phyloP scores from a whole-genome alignment of 225 moss, liverwort and hornwort genomes.

The Anthoceros angustus region DNA sequence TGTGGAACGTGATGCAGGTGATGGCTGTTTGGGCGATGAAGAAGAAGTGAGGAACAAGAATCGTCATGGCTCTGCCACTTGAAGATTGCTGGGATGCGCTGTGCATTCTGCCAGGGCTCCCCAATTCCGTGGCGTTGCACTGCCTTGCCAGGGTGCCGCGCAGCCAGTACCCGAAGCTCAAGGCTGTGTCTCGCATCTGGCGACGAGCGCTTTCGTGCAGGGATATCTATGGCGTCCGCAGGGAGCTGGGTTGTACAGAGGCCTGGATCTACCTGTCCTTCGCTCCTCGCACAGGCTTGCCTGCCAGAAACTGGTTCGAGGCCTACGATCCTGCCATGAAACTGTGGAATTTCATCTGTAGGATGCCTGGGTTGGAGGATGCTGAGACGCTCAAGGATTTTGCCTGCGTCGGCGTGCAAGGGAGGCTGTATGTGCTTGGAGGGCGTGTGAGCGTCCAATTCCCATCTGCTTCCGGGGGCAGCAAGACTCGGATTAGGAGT shows the following conservation, averaged over 20 bases:
- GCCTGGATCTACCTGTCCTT: constrained; percentile 2
- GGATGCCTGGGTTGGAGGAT: constrained; percentile 1
- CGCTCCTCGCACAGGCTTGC: background rate
- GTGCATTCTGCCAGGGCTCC: background rate
- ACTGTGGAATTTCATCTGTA: background rate
- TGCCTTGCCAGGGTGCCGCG: constrained; percentile 3
- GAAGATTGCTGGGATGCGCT: too few relatives aligned
- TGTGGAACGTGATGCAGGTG: too few relatives aligned
- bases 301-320: background rate
- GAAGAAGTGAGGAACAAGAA: too few relatives aligned
- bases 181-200: constrained; percentile 1
- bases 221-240: background rate
- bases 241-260: background rate
- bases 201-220: background rate
- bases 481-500: background rate
- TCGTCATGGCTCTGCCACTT: too few relatives aligned
- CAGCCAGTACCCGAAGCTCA: background rate
- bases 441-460: background rate
- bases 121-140: background rate
- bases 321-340: background rate
- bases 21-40: too few relatives aligned
- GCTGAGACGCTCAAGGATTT: background rate
- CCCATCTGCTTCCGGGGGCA: background rate
- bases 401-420: constrained; percentile 4
- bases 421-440: background rate